Conservation (phyloP, 2,329 filamentous ascomycete species). For the Blumeria graminis region DNA sequence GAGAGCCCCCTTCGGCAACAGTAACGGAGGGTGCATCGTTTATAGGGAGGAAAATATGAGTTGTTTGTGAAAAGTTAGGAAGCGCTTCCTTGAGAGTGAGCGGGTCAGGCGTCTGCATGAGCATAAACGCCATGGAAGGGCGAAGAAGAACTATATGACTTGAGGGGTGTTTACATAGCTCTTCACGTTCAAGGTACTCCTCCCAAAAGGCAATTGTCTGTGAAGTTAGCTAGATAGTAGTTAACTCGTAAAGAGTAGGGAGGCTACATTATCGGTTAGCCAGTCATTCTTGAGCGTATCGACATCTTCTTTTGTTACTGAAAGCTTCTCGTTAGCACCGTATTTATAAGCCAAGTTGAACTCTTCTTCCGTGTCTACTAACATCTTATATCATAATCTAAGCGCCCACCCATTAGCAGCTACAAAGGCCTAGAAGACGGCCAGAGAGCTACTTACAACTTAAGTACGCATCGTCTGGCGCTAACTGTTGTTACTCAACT, state of each 20-base stretch:
- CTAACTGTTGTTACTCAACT: conserved; percentile 17
- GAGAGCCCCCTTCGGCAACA: conserved; percentile 67
- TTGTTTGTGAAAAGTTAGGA: conserved; percentile 55
- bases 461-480: conserved; percentile 43
- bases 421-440: background rate
- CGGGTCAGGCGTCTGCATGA: conserved; percentile 47
- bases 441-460: conserved; percentile 31
- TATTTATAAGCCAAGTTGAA: background rate
- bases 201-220: conserved; percentile 96
- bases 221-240: conserved; percentile 3
- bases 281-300: conserved; percentile 77
- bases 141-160: conserved; percentile 77
- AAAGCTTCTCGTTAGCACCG: conserved; percentile 9
- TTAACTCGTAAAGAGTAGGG: background rate
- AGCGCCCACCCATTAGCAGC: conserved; percentile 2
- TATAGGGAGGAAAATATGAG: conserved; percentile 87
- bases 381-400: conserved; percentile 43
- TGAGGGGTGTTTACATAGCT: conserved; percentile 53
- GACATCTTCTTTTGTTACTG: conserved; percentile 75
- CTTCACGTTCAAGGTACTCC: conserved; percentile 82
- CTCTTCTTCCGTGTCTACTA: conserved; percentile 9
- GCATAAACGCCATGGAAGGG: conserved; percentile 77
- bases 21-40: conserved; percentile 64
- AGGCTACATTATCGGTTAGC: conserved; percentile 71
- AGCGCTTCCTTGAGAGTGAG: conserved; percentile 39